Base-by-base conservation (phyloP, 208 protist genomes). In the Acanthamoeba castellanii region DNA sequence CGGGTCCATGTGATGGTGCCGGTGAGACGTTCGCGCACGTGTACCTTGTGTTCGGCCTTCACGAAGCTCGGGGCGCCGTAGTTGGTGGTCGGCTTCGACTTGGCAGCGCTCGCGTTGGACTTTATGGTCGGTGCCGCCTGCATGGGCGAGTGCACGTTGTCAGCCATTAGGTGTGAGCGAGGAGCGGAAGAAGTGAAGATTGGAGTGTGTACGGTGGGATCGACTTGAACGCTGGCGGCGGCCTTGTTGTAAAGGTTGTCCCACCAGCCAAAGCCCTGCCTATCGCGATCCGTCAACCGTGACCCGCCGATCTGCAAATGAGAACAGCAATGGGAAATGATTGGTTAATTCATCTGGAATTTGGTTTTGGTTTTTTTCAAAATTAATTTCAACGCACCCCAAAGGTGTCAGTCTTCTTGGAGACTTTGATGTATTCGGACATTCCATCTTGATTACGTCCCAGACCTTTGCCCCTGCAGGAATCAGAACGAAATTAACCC, bases 241-340 rank as follows among this genome's bases (percentile, higher is more conserved):
- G 74, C 74, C 37, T 84, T 84, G 74, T 84, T 84, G 37, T 84
- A 84, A 16, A 84, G 74, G 74, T 84, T 84, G 74, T 84, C 74
- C 74, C 74, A 84, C 74, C 74, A 84, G 6, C 42, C 34, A 6
- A 84, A 84, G 34, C 74, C 74, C 32, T 45, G 42, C 45, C 74
- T 84, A 30, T 84, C 74, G 0, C 74, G 74, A 4, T 84, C 74
- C 14, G 34, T 52, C 74, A 84, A 30, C 11, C 20, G 18, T 11
- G 74, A 84, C 25, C 42, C 74, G 7, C 74, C 74, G 3, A 84
- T 84, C 74, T 84, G 74, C 34, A 81, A 50, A n/a, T 52, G 0
- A 4, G 30, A 55, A 50, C 25, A 37, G 66, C 20, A 5, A 72
- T 14, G 0, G 13, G 9, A 47, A 47, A 14, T 74, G 5, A 30